Evolutionary conservation across 2,329 filamentous ascomycete species (phyloP).

Genomic region (Cordyceps cateniannulata): DNA sequence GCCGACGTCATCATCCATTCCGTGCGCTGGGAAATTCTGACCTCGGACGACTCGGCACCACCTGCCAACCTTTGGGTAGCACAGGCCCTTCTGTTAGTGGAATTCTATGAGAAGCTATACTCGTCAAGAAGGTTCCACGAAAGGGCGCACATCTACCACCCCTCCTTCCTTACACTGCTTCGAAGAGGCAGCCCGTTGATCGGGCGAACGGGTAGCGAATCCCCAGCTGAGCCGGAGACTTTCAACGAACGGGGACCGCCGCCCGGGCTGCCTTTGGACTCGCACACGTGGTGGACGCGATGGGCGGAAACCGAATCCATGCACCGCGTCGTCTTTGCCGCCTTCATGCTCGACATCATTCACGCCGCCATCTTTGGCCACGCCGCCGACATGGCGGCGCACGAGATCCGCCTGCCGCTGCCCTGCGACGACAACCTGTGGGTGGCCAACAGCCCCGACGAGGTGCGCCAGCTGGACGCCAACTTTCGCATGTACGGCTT

Average conservation of each 20-base stretch:
- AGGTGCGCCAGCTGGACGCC: slow-evolving; percentile 69
- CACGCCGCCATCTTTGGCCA: slow-evolving; percentile 93
- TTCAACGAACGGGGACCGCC: slow-evolving; percentile 31
- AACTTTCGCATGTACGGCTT: slow-evolving; percentile 73
- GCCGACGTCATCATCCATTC: slow-evolving; percentile 60
- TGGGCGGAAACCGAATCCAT: slow-evolving; percentile 90
- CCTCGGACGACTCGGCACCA: slow-evolving; percentile 72
- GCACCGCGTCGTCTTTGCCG: slow-evolving; percentile 76
- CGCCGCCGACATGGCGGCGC: slow-evolving; percentile 81
- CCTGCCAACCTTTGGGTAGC: slow-evolving; percentile 85
- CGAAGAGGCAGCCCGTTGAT: slow-evolving; percentile 80
- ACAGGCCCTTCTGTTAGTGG: slow-evolving; percentile 73
- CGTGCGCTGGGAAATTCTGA: slow-evolving; percentile 77
- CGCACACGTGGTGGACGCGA: slow-evolving; percentile 64
- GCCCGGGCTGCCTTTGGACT: slow-evolving; percentile 28
- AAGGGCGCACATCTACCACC: slow-evolving; percentile 83
- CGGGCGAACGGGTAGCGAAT: slow-evolving; percentile 70
- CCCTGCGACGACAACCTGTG: slow-evolving; percentile 85
- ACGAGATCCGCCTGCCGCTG: slow-evolving; percentile 78
- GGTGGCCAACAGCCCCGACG: slow-evolving; percentile 71
- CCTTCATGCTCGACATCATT: slow-evolving; percentile 82
- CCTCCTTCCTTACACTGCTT: slow-evolving; percentile 77
- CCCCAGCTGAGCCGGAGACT: slow-evolving; percentile 53
- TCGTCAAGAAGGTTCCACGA: slow-evolving; percentile 78
- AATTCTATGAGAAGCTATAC: slow-evolving; percentile 90